Evolutionary conservation across 2,329 filamentous ascomycete species (phyloP).

Genomic region (Colletotrichum sp.): DNA sequence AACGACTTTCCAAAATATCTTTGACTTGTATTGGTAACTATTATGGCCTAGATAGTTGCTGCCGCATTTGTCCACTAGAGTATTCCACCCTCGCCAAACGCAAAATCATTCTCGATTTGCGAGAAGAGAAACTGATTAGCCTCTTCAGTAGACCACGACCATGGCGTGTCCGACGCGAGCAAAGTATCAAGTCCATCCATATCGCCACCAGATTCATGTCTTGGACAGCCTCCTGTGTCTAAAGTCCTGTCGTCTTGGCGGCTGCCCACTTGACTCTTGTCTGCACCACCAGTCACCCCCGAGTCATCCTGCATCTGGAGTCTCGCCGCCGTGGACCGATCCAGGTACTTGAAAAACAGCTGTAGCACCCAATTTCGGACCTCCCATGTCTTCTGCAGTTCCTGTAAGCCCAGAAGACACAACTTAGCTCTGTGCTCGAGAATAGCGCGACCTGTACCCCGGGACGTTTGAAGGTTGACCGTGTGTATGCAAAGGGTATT

Average conservation of each 20-base stretch:
- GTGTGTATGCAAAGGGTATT: neutral
- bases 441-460: neutral
- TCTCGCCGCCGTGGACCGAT: neutral
- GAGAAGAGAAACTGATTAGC: neutral
- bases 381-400: neutral
- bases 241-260: neutral
- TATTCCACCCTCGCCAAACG: neutral
- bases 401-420: neutral
- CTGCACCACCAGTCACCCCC: fast-evolving
- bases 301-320: neutral
- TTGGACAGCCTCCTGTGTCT: neutral
- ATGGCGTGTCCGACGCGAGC: neutral
- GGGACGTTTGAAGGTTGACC: neutral
- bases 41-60: neutral
- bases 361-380: neutral
- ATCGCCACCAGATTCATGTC: neutral
- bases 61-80: neutral
- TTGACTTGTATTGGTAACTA: fast-evolving
- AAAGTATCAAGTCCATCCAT: neutral
- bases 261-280: neutral
- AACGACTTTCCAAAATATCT: neutral
- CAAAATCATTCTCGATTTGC: neutral
- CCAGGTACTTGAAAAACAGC: neutral
- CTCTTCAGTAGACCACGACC: neutral
- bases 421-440: neutral